Evolutionary conservation across 176 grass and related monocot genomes (phyloP).

Genomic region (Chrysopogon serrulatus): DNA sequence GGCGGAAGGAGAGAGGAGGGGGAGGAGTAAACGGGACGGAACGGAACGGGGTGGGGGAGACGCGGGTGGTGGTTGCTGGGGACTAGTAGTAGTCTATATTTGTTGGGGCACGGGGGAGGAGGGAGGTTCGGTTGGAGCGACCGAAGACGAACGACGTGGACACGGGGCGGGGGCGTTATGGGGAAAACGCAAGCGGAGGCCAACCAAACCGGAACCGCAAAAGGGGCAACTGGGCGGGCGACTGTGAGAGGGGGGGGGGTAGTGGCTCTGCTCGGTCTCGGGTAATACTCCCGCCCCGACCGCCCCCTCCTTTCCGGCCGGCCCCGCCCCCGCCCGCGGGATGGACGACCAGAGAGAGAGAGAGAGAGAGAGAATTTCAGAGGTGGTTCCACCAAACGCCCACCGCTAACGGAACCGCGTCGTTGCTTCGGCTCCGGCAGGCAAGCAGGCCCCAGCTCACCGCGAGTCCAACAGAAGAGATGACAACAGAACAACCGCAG

Average conservation of each 20-base stretch:
- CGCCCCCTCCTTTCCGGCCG: not conserved
- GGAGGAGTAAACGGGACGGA: conserved; percentile 11
- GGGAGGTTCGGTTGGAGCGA: not conserved
- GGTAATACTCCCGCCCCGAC: not conserved
- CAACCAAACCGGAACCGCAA: not conserved
- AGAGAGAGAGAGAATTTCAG: too few relatives aligned
- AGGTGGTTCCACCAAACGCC: conserved; percentile 58
- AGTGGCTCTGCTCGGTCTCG: not conserved
- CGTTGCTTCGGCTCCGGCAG: too few relatives aligned
- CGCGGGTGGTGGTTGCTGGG: not conserved
- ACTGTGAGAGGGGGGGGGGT: not conserved
- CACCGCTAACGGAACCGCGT: conserved; percentile 43
- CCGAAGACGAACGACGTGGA: not conserved
- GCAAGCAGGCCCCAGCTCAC: too few relatives aligned
- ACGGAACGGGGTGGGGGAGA: conserved; percentile 15
- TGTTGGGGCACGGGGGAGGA: not conserved
- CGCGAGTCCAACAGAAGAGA: not conserved
- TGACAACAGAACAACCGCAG: not conserved
- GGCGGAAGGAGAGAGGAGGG: not conserved
- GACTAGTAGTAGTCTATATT: not conserved
- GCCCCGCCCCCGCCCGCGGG: not conserved
- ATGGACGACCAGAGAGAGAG: not conserved
- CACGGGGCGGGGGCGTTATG: not conserved
- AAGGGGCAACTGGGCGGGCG: not conserved
- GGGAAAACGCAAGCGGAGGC: conserved; percentile 1